These are phyloP conservation scores for Phytophthora sojae DNA, from an alignment of 352 stramenopile species.

Conservation along the genomic window DNA sequence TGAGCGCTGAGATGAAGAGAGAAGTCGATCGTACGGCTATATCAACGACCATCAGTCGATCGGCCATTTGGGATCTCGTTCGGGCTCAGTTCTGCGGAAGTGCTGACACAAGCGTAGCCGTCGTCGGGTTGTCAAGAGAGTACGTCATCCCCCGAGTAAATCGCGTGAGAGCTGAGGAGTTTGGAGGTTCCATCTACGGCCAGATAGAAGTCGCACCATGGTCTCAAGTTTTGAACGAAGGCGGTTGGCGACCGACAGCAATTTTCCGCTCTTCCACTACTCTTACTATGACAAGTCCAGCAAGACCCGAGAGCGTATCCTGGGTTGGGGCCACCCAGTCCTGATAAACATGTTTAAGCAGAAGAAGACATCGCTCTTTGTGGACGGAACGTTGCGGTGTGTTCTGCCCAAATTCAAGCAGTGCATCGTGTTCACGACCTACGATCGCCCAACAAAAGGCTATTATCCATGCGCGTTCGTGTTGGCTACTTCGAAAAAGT, in stretches of 20 bases:
- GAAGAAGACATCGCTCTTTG: constrained; percentile 1
- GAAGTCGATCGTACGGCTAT: neutral
- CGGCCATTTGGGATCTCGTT: neutral
- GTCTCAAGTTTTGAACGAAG: neutral
- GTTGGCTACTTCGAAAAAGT: constrained; percentile 9
- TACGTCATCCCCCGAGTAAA: neutral
- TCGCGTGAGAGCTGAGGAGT: neutral
- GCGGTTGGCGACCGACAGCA: neutral
- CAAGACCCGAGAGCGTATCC: neutral
- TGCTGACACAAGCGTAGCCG: neutral
- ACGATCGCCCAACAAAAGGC: neutral
- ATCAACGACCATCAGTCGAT: neutral
- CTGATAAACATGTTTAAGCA: constrained; percentile 8
- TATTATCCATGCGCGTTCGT: constrained; percentile 8
- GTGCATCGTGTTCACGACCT: constrained; percentile 8
- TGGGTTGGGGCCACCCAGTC: neutral
- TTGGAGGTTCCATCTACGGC: neutral
- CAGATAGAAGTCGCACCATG: neutral
- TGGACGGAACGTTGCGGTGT: constrained; percentile 11
- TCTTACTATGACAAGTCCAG: neutral
- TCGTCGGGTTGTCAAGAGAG: neutral
- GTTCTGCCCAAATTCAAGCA: constrained; percentile 4
- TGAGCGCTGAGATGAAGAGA: neutral
- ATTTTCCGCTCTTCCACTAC: constrained; percentile 3
- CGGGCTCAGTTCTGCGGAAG: neutral